Evolutionary conservation across 2,329 filamentous ascomycete species (phyloP).

Genomic region (Colletotrichum caudatum): DNA sequence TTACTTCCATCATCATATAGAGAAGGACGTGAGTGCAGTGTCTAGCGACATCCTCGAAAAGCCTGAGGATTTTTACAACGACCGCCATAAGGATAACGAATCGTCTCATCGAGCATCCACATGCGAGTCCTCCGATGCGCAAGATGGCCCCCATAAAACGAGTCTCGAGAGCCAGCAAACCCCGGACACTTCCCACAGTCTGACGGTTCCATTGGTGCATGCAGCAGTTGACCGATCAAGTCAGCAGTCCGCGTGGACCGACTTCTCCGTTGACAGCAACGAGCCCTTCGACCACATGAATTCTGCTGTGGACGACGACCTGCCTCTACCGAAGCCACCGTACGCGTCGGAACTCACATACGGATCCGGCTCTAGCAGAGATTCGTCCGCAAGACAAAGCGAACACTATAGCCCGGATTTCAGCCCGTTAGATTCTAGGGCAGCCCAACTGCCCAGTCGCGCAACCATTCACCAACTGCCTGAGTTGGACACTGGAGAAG

Average conservation of each 20-base stretch:
- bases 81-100: conserved; percentile 33
- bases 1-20: conserved; percentile 49
- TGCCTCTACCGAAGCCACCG: conserved; percentile 41
- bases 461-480: conserved; percentile 57
- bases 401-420: conserved; percentile 49
- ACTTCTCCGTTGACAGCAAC: conserved; percentile 67
- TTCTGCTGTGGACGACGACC: conserved; percentile 29
- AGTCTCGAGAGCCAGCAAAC: conserved; percentile 41
- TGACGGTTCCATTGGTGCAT: conserved; percentile 61
- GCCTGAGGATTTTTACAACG: conserved; percentile 45
- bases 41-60: conserved; percentile 51
- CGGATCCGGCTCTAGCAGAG: conserved; percentile 27
- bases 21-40: conserved; percentile 53
- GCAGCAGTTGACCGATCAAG: conserved; percentile 62
- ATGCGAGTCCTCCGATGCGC: conserved; percentile 52
- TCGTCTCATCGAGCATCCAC: conserved; percentile 55
- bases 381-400: conserved; percentile 41
- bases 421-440: conserved; percentile 47
- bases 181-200: conserved; percentile 57
- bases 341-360: conserved; percentile 34
- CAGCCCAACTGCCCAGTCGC: conserved; percentile 23
- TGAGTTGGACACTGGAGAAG: conserved; percentile 63
- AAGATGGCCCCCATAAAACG: conserved; percentile 35
- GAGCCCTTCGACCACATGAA: conserved; percentile 53
- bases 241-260: conserved; percentile 71